Conservation (phyloP, 1,139 yeast genomes). For the Lodderomyces margitis region DNA sequence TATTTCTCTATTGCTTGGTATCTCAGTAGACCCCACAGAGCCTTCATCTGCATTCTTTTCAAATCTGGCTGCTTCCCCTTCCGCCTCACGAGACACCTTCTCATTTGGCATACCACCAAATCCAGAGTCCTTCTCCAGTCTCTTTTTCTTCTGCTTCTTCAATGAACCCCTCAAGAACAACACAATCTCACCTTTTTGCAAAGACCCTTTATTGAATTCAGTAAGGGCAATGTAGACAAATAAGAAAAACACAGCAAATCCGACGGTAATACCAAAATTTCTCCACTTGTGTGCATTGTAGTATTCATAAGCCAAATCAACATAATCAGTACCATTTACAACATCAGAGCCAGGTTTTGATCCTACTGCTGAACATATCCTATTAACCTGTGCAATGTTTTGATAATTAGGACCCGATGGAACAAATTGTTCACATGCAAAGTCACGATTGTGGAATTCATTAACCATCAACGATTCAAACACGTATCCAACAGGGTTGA, state of each 20-base stretch:
- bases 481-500: slow-evolving; percentile 56
- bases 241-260: slow-evolving; percentile 55
- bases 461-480: slow-evolving; percentile 57
- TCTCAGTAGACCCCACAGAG: neutral
- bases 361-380: slow-evolving; percentile 68
- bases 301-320: slow-evolving; percentile 49
- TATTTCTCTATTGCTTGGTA: slow-evolving; percentile 34
- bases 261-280: slow-evolving; percentile 70
- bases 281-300: slow-evolving; percentile 72
- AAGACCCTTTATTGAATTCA: slow-evolving; percentile 69
- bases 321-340: slow-evolving; percentile 60
- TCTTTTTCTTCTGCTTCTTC: slow-evolving; percentile 6
- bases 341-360: slow-evolving; percentile 51
- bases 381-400: slow-evolving; percentile 25
- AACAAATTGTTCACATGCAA: slow-evolving; percentile 47
- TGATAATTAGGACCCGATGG: slow-evolving; percentile 41
- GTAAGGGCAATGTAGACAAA: slow-evolving; percentile 52
- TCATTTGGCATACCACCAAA: slow-evolving; percentile 6
- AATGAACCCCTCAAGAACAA: slow-evolving; percentile 40
- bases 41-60: slow-evolving; percentile 3
- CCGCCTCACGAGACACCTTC: slow-evolving; percentile 16
- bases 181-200: slow-evolving; percentile 81
- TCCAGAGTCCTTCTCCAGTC: slow-evolving; percentile 8
- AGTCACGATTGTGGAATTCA: slow-evolving; percentile 49
- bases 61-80: slow-evolving; percentile 12